Evolutionary conservation across 2,329 filamentous ascomycete species (phyloP), one percentile per base, ranked within the genome.

Genomic region (Botrytis squamosa): DNA sequence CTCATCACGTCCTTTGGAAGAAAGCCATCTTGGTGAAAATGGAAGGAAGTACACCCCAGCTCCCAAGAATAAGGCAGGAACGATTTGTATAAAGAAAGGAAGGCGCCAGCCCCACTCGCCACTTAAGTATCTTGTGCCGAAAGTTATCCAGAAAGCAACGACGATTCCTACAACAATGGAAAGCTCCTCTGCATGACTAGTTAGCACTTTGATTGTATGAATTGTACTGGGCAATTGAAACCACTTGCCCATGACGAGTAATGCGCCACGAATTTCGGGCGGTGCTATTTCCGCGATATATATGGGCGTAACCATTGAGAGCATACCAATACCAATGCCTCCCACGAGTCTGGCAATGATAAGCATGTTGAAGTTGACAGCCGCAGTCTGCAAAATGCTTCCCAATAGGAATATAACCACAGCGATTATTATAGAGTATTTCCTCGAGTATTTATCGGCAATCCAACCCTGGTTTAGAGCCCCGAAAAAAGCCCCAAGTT

Each of bases 221-320:
- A 42, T 29, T 9, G 14, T 33, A 42, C 42, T 42, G 66, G 22
- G 25, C 18, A 40, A 42, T 14, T 25, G 22, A 20, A 36, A 67
- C 10, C 16, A 40, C 63, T 69, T 69, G 67, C 71, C 70, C 49
- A 72, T n/a, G 49, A 72, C 71, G 25, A 77, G 76, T 22, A 78
- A 42, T 14, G 64, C 70, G 16, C 76, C 76, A 44, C 76, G 72
- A 46, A 77, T 76, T 36, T 78, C 83, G 6, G 86, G 84, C 5
- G 85, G 84, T 80, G 80, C 72, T 70, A 87, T 86, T 75, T 88
- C 86, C 1, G 84, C 85, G 62, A 87, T 87, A 76, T 88, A 88
- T 18, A 82, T 76, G 9, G 82, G 82, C 46, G 84, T 82, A 38
- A 85, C 82, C 65, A 85, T 83, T 3, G 83, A 85, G 9, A 84